Evolutionary conservation across 176 grass and related monocot genomes (phyloP).

Genomic region (Areca catechu): DNA sequence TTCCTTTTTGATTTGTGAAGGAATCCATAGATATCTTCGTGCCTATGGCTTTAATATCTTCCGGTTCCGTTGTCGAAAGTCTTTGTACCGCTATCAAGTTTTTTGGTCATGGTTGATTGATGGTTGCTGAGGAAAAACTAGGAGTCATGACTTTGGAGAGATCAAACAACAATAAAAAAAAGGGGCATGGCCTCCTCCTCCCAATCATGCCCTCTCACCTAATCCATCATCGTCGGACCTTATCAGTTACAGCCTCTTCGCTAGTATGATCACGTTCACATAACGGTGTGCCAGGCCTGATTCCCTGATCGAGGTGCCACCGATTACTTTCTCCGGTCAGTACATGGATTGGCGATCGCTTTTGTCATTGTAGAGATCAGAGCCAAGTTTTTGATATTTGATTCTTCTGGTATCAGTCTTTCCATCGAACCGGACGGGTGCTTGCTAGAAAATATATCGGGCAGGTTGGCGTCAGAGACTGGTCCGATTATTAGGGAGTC

Average conservation of each 20-base stretch:
- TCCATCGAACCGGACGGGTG: constrained; percentile 40
- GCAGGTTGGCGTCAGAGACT: not conserved
- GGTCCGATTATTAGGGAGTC: constrained; percentile 27
- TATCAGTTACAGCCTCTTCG: constrained; percentile 28
- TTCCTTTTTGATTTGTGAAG: too few species aligned
- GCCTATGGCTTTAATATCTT: too few species aligned
- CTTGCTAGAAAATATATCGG: not conserved
- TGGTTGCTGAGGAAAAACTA: too few species aligned
- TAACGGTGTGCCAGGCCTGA: constrained; percentile 53
- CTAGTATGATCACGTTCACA: constrained; percentile 58
- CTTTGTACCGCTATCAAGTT: too few species aligned
- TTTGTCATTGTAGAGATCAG: constrained; percentile 44
- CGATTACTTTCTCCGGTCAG: constrained; percentile 15
- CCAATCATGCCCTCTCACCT: too few species aligned
- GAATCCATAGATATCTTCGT: too few species aligned
- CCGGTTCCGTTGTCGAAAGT: too few species aligned
- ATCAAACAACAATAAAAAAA: too few species aligned
- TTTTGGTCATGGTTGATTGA: too few species aligned
- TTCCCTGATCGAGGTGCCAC: constrained; percentile 35
- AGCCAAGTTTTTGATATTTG: constrained; percentile 42
- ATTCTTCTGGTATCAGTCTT: constrained; percentile 4
- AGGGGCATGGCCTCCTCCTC: too few species aligned
- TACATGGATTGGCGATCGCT: not conserved
- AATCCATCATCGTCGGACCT: constrained; percentile 10
- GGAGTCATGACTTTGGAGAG: too few species aligned